These are phyloP conservation scores for Scheffersomyces coipomensis DNA, from an alignment of 805 yeast genomes.

Conservation along the genomic window DNA sequence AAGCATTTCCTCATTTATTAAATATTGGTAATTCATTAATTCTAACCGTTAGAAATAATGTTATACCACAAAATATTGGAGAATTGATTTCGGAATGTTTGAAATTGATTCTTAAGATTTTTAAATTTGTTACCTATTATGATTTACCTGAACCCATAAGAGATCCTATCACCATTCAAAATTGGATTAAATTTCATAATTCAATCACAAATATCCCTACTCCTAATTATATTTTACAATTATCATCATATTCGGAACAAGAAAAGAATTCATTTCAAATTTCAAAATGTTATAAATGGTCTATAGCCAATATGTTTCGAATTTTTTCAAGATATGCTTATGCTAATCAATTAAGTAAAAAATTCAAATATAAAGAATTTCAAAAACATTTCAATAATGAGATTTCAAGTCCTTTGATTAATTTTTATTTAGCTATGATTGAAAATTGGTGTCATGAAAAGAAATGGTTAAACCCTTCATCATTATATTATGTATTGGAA, in stretches of 20 bases:
- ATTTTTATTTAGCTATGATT: constrained; percentile 61
- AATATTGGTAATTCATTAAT: constrained; percentile 58
- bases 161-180: constrained; percentile 44
- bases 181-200: constrained; percentile 81
- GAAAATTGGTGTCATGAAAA: constrained; percentile 68
- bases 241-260: constrained; percentile 45
- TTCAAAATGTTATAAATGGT: constrained; percentile 75
- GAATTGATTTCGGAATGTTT: constrained; percentile 65
- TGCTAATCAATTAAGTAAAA: constrained; percentile 34
- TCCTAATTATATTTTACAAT: constrained; percentile 51
- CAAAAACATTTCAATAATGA: constrained; percentile 50
- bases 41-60: constrained; percentile 11
- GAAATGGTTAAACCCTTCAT: constrained; percentile 69
- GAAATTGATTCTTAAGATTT: constrained; percentile 68
- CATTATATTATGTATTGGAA: constrained; percentile 58
- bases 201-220: constrained; percentile 57
- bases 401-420: constrained; percentile 72
- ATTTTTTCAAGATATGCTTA: constrained; percentile 72
- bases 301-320: constrained; percentile 72
- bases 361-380: constrained; percentile 61
- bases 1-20: constrained; percentile 65
- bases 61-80: constrained; percentile 19
- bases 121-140: constrained; percentile 71
- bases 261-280: constrained; percentile 61
- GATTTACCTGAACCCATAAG: constrained; percentile 69